Evolutionary conservation across 2,329 filamentous ascomycete species (phyloP).

Genomic region (Coniochaeta pulveracea): DNA sequence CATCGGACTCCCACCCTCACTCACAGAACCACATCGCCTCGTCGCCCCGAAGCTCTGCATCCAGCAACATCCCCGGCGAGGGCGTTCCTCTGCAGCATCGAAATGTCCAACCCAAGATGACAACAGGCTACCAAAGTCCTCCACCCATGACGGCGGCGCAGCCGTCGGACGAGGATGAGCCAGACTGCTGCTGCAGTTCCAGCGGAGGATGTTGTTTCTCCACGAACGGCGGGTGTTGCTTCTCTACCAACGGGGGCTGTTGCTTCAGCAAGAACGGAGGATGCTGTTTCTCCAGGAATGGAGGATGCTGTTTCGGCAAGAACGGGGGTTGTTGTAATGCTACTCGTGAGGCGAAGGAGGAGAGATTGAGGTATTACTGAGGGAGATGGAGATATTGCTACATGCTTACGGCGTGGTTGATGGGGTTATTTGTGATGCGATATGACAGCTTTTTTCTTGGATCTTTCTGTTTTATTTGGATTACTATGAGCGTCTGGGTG

Average conservation of each 20-base stretch:
- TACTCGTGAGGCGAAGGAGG: background rate
- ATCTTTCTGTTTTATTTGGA: background rate
- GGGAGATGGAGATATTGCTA: background rate
- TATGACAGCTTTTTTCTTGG: background rate
- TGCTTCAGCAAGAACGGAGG: background rate
- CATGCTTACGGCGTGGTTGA: background rate
- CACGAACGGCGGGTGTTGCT: background rate
- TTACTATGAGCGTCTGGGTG: too few species aligned
- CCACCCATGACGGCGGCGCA: too few species aligned
- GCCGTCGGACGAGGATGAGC: background rate
- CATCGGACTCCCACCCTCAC: background rate
- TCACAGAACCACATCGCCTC: background rate
- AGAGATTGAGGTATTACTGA: background rate
- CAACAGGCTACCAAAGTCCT: too few species aligned
- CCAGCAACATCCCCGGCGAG: background rate
- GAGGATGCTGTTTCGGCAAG: background rate
- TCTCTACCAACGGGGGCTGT: background rate
- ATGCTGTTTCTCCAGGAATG: background rate
- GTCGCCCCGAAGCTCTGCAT: background rate
- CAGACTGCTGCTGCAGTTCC: background rate
- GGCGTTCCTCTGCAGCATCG: background rate
- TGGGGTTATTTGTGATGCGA: background rate
- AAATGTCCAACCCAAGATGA: background rate
- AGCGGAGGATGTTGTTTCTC: background rate
- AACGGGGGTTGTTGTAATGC: background rate